Percentiles rank a stretch among this genome's conserved stretches.
phyloP scores from a whole-genome alignment of 2,329 filamentous ascomycete genomes.

The Bipolaris cookei region DNA sequence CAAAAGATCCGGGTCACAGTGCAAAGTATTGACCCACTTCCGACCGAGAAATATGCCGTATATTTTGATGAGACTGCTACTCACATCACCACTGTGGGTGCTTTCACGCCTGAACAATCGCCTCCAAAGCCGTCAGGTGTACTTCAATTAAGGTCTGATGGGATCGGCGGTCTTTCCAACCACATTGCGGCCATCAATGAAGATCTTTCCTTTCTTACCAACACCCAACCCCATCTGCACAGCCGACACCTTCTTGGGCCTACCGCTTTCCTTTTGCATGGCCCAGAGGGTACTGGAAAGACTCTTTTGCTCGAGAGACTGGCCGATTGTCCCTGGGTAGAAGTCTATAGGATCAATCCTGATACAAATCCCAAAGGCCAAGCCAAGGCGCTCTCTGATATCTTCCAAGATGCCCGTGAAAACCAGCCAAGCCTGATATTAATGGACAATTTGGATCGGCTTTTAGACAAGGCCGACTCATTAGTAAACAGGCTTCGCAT shows the following conservation, averaged over 20 bases:
- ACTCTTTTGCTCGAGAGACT: constrained; percentile 74
- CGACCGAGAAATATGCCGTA: constrained; percentile 33
- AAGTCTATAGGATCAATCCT: constrained; percentile 66
- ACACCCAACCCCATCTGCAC: constrained; percentile 17
- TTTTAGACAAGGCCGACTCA: constrained; percentile 52
- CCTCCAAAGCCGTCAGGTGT: constrained; percentile 15
- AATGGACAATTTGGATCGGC: constrained; percentile 76
- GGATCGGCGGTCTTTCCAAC: constrained; percentile 71
- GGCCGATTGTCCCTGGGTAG: constrained; percentile 70
- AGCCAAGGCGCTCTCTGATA: constrained; percentile 66
- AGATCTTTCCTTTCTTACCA: constrained; percentile 58
- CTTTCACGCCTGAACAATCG: constrained; percentile 12
- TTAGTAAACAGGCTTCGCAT: constrained; percentile 31
- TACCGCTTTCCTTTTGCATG: constrained; percentile 74
- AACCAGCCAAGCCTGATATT: constrained; percentile 78
- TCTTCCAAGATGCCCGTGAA: constrained; percentile 71
- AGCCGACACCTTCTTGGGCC: constrained; percentile 43
- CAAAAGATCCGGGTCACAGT: constrained; percentile 64
- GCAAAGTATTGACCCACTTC: constrained; percentile 58
- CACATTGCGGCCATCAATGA: constrained; percentile 71
- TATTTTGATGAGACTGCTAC: constrained; percentile 41
- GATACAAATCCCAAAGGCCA: constrained; percentile 53
- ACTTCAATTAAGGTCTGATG: constrained; percentile 49
- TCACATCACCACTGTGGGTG: constrained; percentile 27
- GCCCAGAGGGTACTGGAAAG: constrained; percentile 85